Evolutionary conservation across 2,329 filamentous ascomycete genomes (phyloP), one percentile per base, ranked within the genome.

Genomic region (Colletotrichum sp.): DNA sequence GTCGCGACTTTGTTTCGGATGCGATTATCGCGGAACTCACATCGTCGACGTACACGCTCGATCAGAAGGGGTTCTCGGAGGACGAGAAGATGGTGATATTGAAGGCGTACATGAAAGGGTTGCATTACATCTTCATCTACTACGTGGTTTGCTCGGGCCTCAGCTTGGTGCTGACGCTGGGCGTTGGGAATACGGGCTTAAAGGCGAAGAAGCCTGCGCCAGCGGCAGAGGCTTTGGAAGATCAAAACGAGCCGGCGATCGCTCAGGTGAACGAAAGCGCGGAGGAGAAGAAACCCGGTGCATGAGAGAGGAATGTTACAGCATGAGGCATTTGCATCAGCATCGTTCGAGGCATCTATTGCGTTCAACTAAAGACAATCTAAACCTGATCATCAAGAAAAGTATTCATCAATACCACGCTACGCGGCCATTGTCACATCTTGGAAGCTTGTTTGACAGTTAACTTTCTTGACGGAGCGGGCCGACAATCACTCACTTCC

Each of bases 121-220:
- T 82, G 68, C 81, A 81, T 62, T 80, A 81, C 71, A 80, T 81
- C 24, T 81, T 80, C 64, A 76, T 80, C 13, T 81, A 79, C 67
- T 82, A 79, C 67, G 77, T 77, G 5, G 70, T 76, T 6, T 78
- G 76, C 75, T 70, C 78, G 1, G 80, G 76, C 0, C 13, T 78
- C 3, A 77, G 76, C 10, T 52, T 80, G 16, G 26, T 68, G 13
- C 34, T 81, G 75, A 78, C 78, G 1, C 67, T 76, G 16, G 77
- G 78, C 1, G 72, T 81, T 5, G 80, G 80, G 10, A 80, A 81
- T 28, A 81, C 80, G 24, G 67, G 73, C 6, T 55, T 81, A 2
- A 80, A 79, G 59, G 69, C 74, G 64, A 76, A 78, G 68, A 74
- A 75, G 28, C 32, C 73, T 9, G 13, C 36, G 30, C 30, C 66